Conservation (phyloP, 345 rosid genomes). For the Noccaea bulbosa region DNA sequence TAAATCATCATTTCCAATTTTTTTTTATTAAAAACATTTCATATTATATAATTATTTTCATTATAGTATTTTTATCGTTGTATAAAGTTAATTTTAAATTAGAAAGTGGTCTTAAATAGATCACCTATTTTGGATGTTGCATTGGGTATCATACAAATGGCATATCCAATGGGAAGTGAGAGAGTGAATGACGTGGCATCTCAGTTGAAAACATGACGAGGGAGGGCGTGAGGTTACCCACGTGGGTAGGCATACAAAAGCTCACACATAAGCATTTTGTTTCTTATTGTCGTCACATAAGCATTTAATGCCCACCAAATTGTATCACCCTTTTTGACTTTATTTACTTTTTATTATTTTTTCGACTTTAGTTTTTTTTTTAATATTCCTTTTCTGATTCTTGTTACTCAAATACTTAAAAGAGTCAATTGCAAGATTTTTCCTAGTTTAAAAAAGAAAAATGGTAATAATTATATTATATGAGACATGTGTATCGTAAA, state of each 20-base stretch:
- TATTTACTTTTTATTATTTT: neutral
- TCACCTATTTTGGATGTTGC: no score
- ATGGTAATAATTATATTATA: no score
- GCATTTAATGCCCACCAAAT: conserved; percentile 15
- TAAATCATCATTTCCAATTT: no score
- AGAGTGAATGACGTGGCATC: conserved; percentile 8
- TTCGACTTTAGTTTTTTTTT: neutral
- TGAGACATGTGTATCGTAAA: no score
- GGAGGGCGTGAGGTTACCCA: conserved; percentile 1
- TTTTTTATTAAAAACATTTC: no score
- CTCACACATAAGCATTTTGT: conserved; percentile 6
- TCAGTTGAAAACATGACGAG: conserved; percentile 19
- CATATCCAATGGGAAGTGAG: neutral
- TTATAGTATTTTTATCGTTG: no score
- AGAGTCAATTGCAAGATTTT: neutral
- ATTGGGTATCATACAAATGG: neutral
- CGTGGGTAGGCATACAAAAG: conserved; percentile 24
- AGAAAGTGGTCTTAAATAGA: no score
- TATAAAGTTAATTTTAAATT: no score
- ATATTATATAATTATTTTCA: no score
- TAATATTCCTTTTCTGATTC: conserved; percentile 7
- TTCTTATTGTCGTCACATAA: no score
- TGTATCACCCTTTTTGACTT: neutral
- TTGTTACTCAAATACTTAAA: neutral
- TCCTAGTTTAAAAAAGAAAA: neutral